These are phyloP conservation scores for Euphorbia corollata DNA, from an alignment of 441 rosid genomes.

Conservation along the genomic window DNA sequence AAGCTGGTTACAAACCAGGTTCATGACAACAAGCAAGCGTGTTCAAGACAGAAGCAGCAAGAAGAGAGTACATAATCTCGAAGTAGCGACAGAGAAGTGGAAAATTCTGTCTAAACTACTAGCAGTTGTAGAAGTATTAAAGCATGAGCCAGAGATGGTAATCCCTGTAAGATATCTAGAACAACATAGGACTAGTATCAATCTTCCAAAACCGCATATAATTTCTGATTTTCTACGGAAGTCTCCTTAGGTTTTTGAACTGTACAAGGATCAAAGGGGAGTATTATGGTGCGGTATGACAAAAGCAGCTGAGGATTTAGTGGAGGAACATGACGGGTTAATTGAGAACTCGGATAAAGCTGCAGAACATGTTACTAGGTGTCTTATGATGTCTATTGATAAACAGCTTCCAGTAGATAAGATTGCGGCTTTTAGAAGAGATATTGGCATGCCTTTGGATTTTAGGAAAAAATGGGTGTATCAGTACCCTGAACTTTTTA, in stretches of 20 bases:
- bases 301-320: constrained; percentile 46
- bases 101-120: constrained; percentile 54
- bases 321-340: constrained; percentile 49
- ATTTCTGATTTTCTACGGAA: constrained; percentile 56
- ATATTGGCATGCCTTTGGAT: constrained; percentile 69
- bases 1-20: constrained; percentile 39
- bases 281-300: constrained; percentile 81
- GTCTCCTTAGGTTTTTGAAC: constrained; percentile 68
- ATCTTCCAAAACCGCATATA: constrained; percentile 56
- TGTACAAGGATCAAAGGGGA: constrained; percentile 66
- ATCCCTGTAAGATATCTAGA: constrained; percentile 46
- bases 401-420: constrained; percentile 55
- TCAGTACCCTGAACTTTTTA: constrained; percentile 53
- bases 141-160: constrained; percentile 62
- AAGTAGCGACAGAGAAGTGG: constrained; percentile 66
- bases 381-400: constrained; percentile 68
- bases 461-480: constrained; percentile 60
- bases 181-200: constrained; percentile 45
- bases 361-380: constrained; percentile 67
- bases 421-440: constrained; percentile 69
- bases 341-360: constrained; percentile 50
- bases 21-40: constrained; percentile 65
- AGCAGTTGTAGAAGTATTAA: constrained; percentile 53
- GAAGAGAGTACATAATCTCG: constrained; percentile 57
- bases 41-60: constrained; percentile 70